Evolutionary conservation across 768 basidiomycete genomes (phyloP).

Genomic region (Trametes cinnabarina): DNA sequence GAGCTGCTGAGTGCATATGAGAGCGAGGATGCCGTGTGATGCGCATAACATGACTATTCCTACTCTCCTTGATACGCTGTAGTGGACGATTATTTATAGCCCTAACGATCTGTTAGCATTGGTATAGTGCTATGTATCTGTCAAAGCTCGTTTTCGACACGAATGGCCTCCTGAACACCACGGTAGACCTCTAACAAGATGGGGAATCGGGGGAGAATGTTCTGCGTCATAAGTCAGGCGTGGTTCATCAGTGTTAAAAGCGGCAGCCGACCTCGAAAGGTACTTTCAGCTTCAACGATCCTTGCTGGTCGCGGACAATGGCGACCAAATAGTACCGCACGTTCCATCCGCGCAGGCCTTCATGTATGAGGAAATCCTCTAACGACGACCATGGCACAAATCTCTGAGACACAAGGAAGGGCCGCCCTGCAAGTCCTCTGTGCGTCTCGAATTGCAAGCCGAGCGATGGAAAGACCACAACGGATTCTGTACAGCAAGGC

Average conservation of each 20-base stretch:
- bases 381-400: slow-evolving; percentile 60
- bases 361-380: slow-evolving; percentile 69
- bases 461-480: slow-evolving; percentile 61
- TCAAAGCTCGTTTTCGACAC: slow-evolving; percentile 14
- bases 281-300: slow-evolving; percentile 43
- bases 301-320: slow-evolving; percentile 34
- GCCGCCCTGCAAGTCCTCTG: slow-evolving; percentile 47
- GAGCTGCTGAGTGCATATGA: slow-evolving; percentile 80
- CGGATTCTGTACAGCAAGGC: slow-evolving; percentile 54
- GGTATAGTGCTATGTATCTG: slow-evolving; percentile 8
- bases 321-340: slow-evolving; percentile 66
- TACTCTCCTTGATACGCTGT: no score
- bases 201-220: slow-evolving; percentile 59
- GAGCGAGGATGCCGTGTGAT: slow-evolving; percentile 53
- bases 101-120: slow-evolving; percentile 4
- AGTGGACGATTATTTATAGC: slow-evolving; percentile 14
- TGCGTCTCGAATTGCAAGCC: slow-evolving; percentile 77
- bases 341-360: slow-evolving; percentile 70
- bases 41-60: not conserved
- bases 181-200: slow-evolving; percentile 60
- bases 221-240: slow-evolving; percentile 39
- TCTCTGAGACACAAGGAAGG: slow-evolving; percentile 37
- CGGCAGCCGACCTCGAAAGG: slow-evolving; percentile 54
- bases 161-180: slow-evolving; percentile 51
- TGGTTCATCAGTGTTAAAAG: not conserved